These are phyloP conservation scores for Acer saccharum DNA, from an alignment of 345 rosid genomes.

Conservation along the genomic window DNA sequence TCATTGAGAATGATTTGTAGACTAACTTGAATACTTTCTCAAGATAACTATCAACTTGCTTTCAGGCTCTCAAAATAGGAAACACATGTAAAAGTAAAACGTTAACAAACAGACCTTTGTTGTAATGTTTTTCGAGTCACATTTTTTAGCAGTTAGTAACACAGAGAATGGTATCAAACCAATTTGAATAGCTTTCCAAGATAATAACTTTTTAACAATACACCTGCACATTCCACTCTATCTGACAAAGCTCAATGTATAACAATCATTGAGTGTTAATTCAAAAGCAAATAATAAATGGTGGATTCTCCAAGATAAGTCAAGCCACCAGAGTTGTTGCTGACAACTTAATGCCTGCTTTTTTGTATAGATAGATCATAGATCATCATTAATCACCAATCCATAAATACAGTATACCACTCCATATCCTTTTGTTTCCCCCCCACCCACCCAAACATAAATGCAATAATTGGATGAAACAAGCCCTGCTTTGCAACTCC, in stretches of 20 bases:
- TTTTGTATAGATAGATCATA: conserved; percentile 11
- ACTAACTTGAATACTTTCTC: too few relatives aligned
- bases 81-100: too few relatives aligned
- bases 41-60: too few relatives aligned
- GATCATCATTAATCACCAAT: conserved; percentile 11
- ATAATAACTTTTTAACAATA: background rate
- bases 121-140: background rate
- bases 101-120: too few relatives aligned
- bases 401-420: conserved; percentile 26
- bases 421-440: conserved; percentile 14
- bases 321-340: background rate
- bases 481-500: conserved; percentile 13
- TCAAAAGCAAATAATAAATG: background rate
- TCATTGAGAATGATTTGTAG: background rate
- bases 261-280: background rate
- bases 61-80: too few relatives aligned
- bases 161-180: background rate
- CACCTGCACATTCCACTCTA: background rate
- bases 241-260: too few relatives aligned
- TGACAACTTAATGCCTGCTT: background rate
- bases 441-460: background rate
- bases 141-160: background rate
- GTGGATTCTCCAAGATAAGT: background rate
- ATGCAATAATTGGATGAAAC: conserved; percentile 5
- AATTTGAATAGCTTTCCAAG: background rate